Percentiles rank a stretch among this genome's conserved stretches.
Conservation (phyloP, 805 yeast species). For the Zygotorulaspora florentina region DNA sequence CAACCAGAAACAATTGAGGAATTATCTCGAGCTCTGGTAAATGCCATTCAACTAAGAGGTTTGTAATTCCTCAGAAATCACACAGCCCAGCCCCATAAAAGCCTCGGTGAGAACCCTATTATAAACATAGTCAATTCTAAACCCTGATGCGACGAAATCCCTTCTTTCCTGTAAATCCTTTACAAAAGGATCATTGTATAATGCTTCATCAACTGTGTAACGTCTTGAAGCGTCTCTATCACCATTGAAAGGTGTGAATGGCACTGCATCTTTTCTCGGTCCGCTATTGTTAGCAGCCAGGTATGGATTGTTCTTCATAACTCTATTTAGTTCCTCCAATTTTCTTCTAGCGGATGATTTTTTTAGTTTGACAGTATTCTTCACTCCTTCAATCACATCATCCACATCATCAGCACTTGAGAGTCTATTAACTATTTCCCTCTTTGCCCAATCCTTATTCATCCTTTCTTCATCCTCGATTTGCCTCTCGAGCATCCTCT, state of each 20-base stretch:
- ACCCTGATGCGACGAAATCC: constrained; percentile 82
- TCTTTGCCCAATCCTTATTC: constrained; percentile 53
- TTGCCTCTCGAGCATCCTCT: constrained; percentile 53
- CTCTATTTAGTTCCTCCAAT: constrained; percentile 39
- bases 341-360: constrained; percentile 62
- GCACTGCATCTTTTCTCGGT: constrained; percentile 41
- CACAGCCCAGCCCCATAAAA: constrained; percentile 82
- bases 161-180: constrained; percentile 49
- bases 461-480: constrained; percentile 54
- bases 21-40: constrained; percentile 43
- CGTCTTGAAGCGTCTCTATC: constrained; percentile 60
- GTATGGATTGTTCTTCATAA: constrained; percentile 36
- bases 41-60: constrained; percentile 49
- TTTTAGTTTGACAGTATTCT: constrained; percentile 49
- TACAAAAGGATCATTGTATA: constrained; percentile 63
- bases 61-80: constrained; percentile 56
- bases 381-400: constrained; percentile 49
- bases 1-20: constrained; percentile 20
- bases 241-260: constrained; percentile 94
- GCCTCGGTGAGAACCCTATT: constrained; percentile 81
- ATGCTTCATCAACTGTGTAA: constrained; percentile 42
- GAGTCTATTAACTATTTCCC: constrained; percentile 52
- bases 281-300: constrained; percentile 28
- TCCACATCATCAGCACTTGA: constrained; percentile 43
- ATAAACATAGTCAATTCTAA: constrained; percentile 64